Conservation (phyloP, 1,284 basidiomycete species). For the Papiliotrema terrestris region DNA sequence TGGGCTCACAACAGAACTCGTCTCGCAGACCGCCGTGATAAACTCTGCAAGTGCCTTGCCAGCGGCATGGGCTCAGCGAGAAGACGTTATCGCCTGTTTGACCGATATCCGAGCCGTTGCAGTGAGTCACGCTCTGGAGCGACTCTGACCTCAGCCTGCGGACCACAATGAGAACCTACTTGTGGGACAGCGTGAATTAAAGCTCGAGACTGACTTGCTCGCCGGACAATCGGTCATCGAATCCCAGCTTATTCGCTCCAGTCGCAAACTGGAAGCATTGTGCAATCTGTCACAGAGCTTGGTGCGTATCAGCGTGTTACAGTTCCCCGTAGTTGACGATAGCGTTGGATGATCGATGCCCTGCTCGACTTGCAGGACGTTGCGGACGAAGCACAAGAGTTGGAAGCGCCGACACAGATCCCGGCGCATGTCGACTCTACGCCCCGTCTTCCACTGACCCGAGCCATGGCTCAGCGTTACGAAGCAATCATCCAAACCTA, state of each 20-base stretch:
- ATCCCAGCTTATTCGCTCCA: constrained; percentile 70
- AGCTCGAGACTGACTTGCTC: constrained; percentile 67
- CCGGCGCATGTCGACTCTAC: neutral
- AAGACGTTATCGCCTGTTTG: constrained; percentile 71
- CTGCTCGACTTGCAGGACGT: constrained; percentile 63
- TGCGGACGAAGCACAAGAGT: constrained; percentile 54
- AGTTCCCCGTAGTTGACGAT: neutral
- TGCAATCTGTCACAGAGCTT: constrained; percentile 81
- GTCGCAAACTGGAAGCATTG: constrained; percentile 70
- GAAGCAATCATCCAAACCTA: constrained; percentile 86
- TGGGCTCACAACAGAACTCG: constrained; percentile 21
- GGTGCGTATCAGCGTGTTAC: constrained; percentile 53
- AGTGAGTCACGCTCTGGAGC: constrained; percentile 10
- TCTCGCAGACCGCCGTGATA: constrained; percentile 8
- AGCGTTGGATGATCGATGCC: constrained; percentile 78
- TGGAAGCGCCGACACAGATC: constrained; percentile 45
- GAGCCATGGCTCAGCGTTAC: constrained; percentile 87
- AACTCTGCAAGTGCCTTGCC: constrained; percentile 54
- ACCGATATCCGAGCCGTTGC: constrained; percentile 48
- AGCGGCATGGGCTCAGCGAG: constrained; percentile 78
- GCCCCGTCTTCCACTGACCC: constrained; percentile 70
- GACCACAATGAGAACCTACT: constrained; percentile 19
- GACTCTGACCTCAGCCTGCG: constrained; percentile 13
- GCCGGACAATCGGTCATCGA: constrained; percentile 56
- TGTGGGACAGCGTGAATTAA: constrained; percentile 68